Conservation (phyloP, 345 rosid species). For the Heritiera littoralis region DNA sequence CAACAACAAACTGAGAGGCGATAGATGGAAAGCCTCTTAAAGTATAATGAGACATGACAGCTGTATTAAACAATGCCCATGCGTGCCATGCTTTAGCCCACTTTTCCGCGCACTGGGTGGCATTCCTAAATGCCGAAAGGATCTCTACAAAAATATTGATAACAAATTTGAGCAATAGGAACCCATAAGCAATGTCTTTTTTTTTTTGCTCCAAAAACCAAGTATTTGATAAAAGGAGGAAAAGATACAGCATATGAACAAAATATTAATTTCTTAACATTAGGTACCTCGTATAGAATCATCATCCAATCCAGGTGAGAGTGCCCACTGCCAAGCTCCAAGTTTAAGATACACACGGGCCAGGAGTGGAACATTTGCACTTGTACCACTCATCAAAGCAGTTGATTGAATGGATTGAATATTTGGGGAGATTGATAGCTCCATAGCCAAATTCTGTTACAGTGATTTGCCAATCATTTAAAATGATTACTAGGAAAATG, state of each 20-base stretch:
- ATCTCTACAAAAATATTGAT: slow-evolving; percentile 51
- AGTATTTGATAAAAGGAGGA: neutral
- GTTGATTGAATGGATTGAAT: slow-evolving; percentile 51
- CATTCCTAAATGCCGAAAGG: slow-evolving; percentile 66
- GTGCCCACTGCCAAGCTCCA: slow-evolving; percentile 92
- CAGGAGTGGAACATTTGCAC: slow-evolving; percentile 63
- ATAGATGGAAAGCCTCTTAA: slow-evolving; percentile 53
- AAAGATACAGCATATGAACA: neutral
- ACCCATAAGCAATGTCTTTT: neutral
- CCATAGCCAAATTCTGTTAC: slow-evolving; percentile 65
- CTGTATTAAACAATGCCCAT: slow-evolving; percentile 98
- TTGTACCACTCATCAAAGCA: slow-evolving; percentile 50
- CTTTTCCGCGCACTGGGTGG: slow-evolving; percentile 73
- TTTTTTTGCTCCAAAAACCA: neutral
- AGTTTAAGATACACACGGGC: slow-evolving; percentile 85
- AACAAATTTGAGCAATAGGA: neutral
- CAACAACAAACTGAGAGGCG: slow-evolving; percentile 80
- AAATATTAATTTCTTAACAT: neutral
- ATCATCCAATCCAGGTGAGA: slow-evolving; percentile 86
- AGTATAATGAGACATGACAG: slow-evolving; percentile 87
- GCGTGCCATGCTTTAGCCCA: slow-evolving; percentile 99
- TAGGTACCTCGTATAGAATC: slow-evolving; percentile 77
- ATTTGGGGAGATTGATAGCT: slow-evolving; percentile 62
- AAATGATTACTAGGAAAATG: slow-evolving; percentile 12
- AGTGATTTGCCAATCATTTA: slow-evolving; percentile 12